Evolutionary conservation across 192 early-diverging fungal species (phyloP).

Genomic region (Gigaspora rosea): DNA sequence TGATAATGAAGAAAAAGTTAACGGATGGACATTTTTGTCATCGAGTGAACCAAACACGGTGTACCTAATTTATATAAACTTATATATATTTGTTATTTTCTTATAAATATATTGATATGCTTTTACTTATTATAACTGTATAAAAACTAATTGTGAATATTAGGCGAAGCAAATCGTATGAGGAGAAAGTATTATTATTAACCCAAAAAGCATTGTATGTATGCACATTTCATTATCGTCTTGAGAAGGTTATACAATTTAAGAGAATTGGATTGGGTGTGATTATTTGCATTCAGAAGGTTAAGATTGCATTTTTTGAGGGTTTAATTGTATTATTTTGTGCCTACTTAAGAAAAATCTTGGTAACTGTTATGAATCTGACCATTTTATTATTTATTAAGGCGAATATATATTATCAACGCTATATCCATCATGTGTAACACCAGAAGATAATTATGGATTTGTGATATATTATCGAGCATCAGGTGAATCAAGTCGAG

Average conservation of each 20-base stretch:
- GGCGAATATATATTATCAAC: constrained; percentile 50
- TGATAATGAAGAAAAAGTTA: constrained; percentile 58
- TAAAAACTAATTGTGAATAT: neutral
- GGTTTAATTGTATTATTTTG: neutral
- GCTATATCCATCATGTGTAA: constrained; percentile 36
- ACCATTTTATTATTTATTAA: neutral
- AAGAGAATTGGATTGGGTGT: constrained; percentile 58
- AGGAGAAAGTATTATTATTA: constrained; percentile 68
- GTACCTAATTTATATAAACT: constrained; percentile 22
- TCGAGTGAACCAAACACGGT: constrained; percentile 52
- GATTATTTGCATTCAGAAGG: constrained; percentile 59
- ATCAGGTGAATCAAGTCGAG: constrained; percentile 49
- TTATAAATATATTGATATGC: too few relatives aligned
- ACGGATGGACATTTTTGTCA: constrained; percentile 66
- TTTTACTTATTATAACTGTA: too few relatives aligned
- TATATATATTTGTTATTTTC: too few relatives aligned
- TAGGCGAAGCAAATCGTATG: constrained; percentile 41
- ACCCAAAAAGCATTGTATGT: constrained; percentile 66
- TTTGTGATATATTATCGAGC: constrained; percentile 50
- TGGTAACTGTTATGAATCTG: neutral
- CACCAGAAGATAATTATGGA: constrained; percentile 53
- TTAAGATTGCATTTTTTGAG: constrained; percentile 27
- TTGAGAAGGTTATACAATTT: constrained; percentile 70
- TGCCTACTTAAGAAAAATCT: too few relatives aligned
- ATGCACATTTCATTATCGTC: constrained; percentile 66